Evolutionary conservation across 495 filamentous ascomycete genomes (phyloP), one percentile per base, ranked within the genome.

Genomic region (Xylaria venustula): DNA sequence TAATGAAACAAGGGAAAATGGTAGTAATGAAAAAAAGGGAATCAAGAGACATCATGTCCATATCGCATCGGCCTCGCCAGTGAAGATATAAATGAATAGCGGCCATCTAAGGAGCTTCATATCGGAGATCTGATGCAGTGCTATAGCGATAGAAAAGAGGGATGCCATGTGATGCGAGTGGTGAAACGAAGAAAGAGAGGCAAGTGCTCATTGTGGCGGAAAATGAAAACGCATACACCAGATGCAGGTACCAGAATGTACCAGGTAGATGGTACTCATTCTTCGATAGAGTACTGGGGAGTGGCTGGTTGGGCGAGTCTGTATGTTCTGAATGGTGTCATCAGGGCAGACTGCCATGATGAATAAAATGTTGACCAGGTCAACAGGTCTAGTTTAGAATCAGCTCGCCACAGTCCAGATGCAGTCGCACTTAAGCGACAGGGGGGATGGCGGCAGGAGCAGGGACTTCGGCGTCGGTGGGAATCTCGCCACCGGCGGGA

Each of bases 401-500:
- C 20, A 30, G 28, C 12, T 32, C 28, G 42, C 34, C 58, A 54
- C 15, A 40, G 30, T 20, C 30, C n/a, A 11, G 40, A 28, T 20
- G 14, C 14, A 23, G 23, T 25, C 52, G 41, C 20, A 45, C 6
- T 65, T 75, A 77, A 37, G 71, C 75, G 26, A 73, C 68, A 26
- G 74, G 73, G 19, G 73, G 71, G 40, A 72, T 71, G 20, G 68
- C 66, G 36, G 68, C 67, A 36, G 67, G 58, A 55, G 65, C 58
- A 0, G 72, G 60, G 14, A 71, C 63, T 22, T 71, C 73, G 49
- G 59, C 67, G 30, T 80, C 75, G 46, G 65, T 50, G 50, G 75
- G 70, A 11, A 79, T 64, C 51, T 82, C 82, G 67, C 77, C 78
- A 58, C 81, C 81, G 56, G 74, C 66, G 54, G 70, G 66, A 17